phyloP scores from a whole-genome alignment of 1,139 yeast species.

The Debaryomyces subglobosus region DNA sequence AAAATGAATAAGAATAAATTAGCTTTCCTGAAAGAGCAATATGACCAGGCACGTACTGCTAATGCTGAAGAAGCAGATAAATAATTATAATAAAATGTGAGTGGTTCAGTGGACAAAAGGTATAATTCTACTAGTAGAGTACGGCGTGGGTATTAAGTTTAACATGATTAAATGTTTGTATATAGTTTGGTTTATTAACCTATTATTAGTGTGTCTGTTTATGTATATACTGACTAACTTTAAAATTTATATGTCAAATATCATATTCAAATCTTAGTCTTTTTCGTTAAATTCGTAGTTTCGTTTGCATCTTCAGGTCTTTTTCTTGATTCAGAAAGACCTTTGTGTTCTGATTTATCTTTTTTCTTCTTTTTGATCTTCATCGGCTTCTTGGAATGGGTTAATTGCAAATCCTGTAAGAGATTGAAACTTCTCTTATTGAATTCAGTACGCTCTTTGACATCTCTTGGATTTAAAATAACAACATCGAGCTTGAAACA shows the following conservation, averaged over 20 bases:
- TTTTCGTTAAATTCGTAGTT: constrained; percentile 1
- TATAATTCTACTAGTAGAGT: neutral
- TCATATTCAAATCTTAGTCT: neutral
- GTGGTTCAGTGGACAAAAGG: neutral
- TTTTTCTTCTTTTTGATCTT: constrained; percentile 29
- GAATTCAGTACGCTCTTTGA: constrained; percentile 31
- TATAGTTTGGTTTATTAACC: constrained; percentile 5
- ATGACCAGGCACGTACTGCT: constrained; percentile 28
- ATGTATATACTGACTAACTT: constrained; percentile 1
- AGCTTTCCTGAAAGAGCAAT: constrained; percentile 37
- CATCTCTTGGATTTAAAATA: constrained; percentile 27
- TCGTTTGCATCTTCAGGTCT: constrained; percentile 1
- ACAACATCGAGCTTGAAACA: constrained; percentile 35
- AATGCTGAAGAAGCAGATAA: constrained; percentile 12
- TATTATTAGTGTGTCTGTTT: neutral
- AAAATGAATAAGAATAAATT: constrained; percentile 46
- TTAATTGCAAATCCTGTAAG: constrained; percentile 33
- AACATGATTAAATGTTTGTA: constrained; percentile 4
- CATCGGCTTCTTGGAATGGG: constrained; percentile 52
- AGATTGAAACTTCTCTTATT: constrained; percentile 35
- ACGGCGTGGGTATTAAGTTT: neutral
- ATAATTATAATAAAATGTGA: neutral
- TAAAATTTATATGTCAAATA: neutral
- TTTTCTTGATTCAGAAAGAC: constrained; percentile 8
- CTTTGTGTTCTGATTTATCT: constrained; percentile 12